Evolutionary conservation across 1,284 basidiomycete genomes (phyloP).

Genomic region (Exsudoporus floridanus): DNA sequence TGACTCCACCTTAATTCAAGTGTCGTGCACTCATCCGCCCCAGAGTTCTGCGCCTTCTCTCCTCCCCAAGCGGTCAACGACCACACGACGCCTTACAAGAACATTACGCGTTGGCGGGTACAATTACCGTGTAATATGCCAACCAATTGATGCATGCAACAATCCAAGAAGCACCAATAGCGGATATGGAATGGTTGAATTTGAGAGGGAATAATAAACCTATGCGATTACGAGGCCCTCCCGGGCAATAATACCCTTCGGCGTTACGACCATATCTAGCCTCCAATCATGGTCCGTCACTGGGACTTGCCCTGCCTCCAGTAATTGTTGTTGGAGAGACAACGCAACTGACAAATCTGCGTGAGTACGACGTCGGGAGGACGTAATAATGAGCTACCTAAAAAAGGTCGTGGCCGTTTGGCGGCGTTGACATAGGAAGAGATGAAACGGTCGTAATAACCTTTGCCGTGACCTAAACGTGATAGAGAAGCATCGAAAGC

Average conservation of each 20-base stretch:
- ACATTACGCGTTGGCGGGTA: conserved; percentile 25
- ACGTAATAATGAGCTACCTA: conserved; percentile 44
- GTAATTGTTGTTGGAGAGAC: conserved; percentile 63
- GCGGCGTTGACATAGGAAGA: conserved; percentile 47
- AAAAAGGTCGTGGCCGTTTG: conserved; percentile 45
- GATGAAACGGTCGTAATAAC: conserved; percentile 77
- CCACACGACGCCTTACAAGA: conserved; percentile 20
- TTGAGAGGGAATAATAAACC: conserved; percentile 5
- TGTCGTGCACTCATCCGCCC: conserved; percentile 14
- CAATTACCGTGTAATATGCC: conserved; percentile 28
- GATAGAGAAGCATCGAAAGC: conserved; percentile 73
- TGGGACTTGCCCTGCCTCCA: conserved; percentile 56
- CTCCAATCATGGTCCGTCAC: conserved; percentile 62
- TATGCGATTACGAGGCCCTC: conserved; percentile 19
- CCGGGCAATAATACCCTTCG: conserved; percentile 40
- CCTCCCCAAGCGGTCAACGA: conserved; percentile 27
- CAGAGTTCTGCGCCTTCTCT: conserved; percentile 34
- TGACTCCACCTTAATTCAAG: conserved; percentile 18
- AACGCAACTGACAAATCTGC: conserved; percentile 50
- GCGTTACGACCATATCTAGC: conserved; percentile 63
- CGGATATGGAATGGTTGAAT: conserved; percentile 18
- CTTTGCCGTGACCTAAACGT: conserved; percentile 77
- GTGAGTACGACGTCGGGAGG: conserved; percentile 13
- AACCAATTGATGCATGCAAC: conserved; percentile 10
- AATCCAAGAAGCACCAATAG: conserved; percentile 22